phyloP scores from a whole-genome alignment of 208 protist species.

The Leishmania aethiopica region DNA sequence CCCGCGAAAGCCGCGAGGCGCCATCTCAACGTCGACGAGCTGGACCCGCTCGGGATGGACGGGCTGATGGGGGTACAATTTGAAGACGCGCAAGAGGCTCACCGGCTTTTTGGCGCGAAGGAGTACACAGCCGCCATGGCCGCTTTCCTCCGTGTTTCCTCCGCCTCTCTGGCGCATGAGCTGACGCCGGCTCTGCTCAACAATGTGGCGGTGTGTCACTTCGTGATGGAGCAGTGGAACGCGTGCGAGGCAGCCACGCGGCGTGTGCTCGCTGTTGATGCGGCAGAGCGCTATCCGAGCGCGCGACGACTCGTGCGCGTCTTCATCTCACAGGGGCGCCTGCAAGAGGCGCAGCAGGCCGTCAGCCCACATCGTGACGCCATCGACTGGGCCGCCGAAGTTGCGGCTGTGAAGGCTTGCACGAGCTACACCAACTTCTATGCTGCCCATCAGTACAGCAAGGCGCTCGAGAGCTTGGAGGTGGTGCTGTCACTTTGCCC shows the following conservation, averaged over 20 bases:
- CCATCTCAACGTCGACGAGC: conserved; percentile 18
- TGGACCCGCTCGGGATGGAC: conserved; percentile 25
- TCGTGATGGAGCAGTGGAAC: conserved; percentile 52
- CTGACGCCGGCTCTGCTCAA: conserved; percentile 41
- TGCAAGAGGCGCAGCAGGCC: conserved; percentile 31
- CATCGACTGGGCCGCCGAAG: conserved; percentile 35
- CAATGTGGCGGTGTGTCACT: conserved; percentile 64
- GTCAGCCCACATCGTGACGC: conserved; percentile 31
- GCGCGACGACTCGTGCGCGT: conserved; percentile 40
- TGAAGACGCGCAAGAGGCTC: conserved; percentile 4
- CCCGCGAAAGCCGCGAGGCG: not conserved
- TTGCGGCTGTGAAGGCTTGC: conserved; percentile 41
- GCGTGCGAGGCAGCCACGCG: conserved; percentile 33
- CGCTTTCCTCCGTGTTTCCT: conserved; percentile 18
- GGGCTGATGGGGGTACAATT: conserved; percentile 11
- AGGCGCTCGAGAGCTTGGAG: conserved; percentile 49
- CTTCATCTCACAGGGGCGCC: conserved; percentile 37
- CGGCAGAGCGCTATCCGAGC: conserved; percentile 36
- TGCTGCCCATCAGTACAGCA: conserved; percentile 45
- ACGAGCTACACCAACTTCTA: conserved; percentile 43
- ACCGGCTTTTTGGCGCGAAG: conserved; percentile 10
- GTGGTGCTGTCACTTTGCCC: conserved; percentile 40
- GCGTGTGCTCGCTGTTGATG: conserved; percentile 45
- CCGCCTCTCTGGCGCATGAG: conserved; percentile 20
- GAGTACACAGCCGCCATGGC: conserved; percentile 28